Percentiles rank a stretch among this genome's conserved stretches.
Conservation (phyloP, 441 rosid species). For the Adansonia rubrostipa region DNA sequence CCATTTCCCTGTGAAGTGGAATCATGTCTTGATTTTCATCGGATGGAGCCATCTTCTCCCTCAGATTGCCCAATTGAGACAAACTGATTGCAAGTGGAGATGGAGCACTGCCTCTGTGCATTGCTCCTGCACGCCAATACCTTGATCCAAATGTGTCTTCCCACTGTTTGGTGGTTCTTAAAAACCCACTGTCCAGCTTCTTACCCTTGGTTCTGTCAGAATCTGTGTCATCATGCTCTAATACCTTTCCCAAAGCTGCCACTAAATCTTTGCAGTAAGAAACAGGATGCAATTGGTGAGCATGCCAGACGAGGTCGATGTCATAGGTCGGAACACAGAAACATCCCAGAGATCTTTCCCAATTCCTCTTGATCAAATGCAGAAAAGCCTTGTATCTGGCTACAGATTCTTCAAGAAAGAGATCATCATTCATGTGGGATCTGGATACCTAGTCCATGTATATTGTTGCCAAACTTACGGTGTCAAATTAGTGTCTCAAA, state of each 20-base stretch:
- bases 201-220: slow-evolving; percentile 35
- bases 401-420: slow-evolving; percentile 38
- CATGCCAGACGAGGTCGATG: slow-evolving; percentile 47
- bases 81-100: slow-evolving; percentile 20
- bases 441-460: slow-evolving; percentile 31
- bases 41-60: slow-evolving; percentile 4
- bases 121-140: slow-evolving; percentile 44
- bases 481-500: not conserved
- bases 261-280: slow-evolving; percentile 34
- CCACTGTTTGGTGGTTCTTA: slow-evolving; percentile 38
- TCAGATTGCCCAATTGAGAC: slow-evolving; percentile 1
- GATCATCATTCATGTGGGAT: slow-evolving; percentile 32
- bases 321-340: slow-evolving; percentile 46
- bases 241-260: slow-evolving; percentile 28
- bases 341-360: slow-evolving; percentile 27
- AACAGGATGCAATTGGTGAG: slow-evolving; percentile 41
- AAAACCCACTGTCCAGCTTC: slow-evolving; percentile 38
- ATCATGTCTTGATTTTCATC: slow-evolving; percentile 17
- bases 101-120: slow-evolving; percentile 35
- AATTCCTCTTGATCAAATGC: slow-evolving; percentile 40
- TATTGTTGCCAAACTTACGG: not conserved
- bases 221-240: slow-evolving; percentile 43
- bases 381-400: slow-evolving; percentile 44
- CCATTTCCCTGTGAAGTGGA: slow-evolving; percentile 27
- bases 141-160: slow-evolving; percentile 41